A percentile compares a stretch with the other conserved stretches of the same genome.
These are phyloP conservation scores for Ganoderma lucidum DNA, from an alignment of 1,284 basidiomycete species.

Conservation along the genomic window DNA sequence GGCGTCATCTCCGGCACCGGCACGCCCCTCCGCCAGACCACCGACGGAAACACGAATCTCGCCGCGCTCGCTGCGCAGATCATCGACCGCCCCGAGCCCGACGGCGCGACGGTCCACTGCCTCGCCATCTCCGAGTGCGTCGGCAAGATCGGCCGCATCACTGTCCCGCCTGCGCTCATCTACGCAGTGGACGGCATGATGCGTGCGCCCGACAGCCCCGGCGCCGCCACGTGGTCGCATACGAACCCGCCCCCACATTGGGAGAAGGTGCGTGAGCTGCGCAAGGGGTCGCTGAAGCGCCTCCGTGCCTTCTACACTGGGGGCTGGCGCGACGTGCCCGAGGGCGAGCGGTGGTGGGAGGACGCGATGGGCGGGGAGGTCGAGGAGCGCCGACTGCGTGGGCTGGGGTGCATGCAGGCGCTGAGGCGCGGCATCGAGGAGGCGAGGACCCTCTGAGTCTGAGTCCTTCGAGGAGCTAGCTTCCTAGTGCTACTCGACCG, in stretches of 20 bases:
- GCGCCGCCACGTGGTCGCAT: constrained; percentile 45
- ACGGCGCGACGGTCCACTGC: constrained; percentile 72
- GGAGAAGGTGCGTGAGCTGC: constrained; percentile 49
- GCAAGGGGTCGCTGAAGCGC: constrained; percentile 44
- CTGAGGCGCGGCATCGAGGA: constrained; percentile 55
- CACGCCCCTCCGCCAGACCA: constrained; percentile 25
- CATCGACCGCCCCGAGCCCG: constrained; percentile 48
- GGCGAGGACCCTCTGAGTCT: constrained; percentile 26
- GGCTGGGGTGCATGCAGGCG: constrained; percentile 51
- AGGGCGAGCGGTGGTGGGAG: constrained; percentile 71
- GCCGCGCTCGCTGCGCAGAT: constrained; percentile 33
- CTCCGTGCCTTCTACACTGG: constrained; percentile 56
- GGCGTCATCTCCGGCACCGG: constrained; percentile 31
- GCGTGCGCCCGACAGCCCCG: constrained; percentile 21
- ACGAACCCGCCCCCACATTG: constrained; percentile 63
- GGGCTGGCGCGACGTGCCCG: constrained; percentile 65
- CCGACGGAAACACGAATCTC: neutral
- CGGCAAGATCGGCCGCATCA: constrained; percentile 81
- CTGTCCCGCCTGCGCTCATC: constrained; percentile 73
- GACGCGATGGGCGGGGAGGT: constrained; percentile 57
- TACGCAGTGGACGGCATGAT: constrained; percentile 64
- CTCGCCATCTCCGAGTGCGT: constrained; percentile 73
- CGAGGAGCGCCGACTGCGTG: constrained; percentile 53
- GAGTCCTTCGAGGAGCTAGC: neutral
- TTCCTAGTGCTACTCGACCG: neutral